Evolutionary conservation across 1,284 basidiomycete species (phyloP).

Genomic region (Stereum hirsutum): DNA sequence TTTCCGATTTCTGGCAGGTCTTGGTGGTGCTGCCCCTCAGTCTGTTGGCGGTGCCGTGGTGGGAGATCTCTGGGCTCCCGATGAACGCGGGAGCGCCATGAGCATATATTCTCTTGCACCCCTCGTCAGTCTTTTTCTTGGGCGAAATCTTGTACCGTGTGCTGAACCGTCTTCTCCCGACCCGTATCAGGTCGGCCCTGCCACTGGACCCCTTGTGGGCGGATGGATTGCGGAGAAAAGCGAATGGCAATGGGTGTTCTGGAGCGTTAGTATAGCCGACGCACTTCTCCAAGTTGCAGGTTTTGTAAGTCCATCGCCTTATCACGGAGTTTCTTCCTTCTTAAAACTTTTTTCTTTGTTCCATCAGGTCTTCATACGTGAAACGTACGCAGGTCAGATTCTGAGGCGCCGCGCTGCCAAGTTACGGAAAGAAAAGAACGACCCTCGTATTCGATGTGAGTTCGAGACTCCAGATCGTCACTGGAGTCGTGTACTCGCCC

Average conservation of each 20-base stretch:
- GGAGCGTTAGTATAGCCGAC: neutral
- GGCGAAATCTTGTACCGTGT: too few relatives aligned
- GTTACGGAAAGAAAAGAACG: neutral
- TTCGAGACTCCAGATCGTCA: neutral
- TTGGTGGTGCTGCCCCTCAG: slow-evolving; percentile 48
- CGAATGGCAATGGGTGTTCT: slow-evolving; percentile 10
- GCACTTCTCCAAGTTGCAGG: neutral
- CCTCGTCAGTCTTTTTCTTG: too few relatives aligned
- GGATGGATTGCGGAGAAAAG: slow-evolving; percentile 2
- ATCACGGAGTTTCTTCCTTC: neutral
- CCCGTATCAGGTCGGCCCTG: slow-evolving; percentile 43
- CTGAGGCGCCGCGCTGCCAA: neutral
- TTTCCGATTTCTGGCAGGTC: slow-evolving; percentile 53
- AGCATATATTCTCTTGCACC: slow-evolving; percentile 64
- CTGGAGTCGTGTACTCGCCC: neutral
- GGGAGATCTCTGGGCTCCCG: slow-evolving; percentile 60
- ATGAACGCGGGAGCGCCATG: slow-evolving; percentile 60
- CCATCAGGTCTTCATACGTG: neutral
- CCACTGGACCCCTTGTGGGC: slow-evolving; percentile 31
- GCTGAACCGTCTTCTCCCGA: too few relatives aligned
- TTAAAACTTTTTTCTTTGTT: neutral
- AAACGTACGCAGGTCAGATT: neutral
- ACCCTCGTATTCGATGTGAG: neutral
- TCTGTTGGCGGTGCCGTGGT: slow-evolving; percentile 63
- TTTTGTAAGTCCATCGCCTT: neutral